Evolutionary conservation across 1,284 basidiomycete species (phyloP).

Genomic region (Papiliotrema terrestris): DNA sequence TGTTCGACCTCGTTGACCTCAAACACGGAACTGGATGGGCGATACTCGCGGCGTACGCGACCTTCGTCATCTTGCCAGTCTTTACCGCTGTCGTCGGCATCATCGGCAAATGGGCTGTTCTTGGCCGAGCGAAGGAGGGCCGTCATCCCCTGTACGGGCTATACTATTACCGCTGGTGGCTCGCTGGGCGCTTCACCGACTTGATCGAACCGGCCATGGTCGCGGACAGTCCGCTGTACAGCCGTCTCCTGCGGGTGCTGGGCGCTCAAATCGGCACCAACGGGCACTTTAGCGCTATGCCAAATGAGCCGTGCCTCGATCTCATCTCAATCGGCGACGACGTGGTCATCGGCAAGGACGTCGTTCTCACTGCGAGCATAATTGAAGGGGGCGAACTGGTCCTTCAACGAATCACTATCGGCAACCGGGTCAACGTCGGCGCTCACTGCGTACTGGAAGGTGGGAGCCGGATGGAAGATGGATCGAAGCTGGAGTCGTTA

Average conservation of each 20-base stretch:
- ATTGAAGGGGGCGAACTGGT: background rate
- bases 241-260: background rate
- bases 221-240: background rate
- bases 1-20: background rate
- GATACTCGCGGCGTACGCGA: background rate
- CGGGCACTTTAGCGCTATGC: background rate
- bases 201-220: background rate
- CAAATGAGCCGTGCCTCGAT: background rate
- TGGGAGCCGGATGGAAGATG: background rate
- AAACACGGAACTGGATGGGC: background rate
- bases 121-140: background rate
- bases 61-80: background rate
- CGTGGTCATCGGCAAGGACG: constrained; percentile 3
- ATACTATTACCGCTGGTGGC: constrained; percentile 5
- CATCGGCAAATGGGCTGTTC: background rate
- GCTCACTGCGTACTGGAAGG: constrained; percentile 1
- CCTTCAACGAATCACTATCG: background rate
- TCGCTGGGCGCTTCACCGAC: background rate
- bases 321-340: constrained; percentile 2
- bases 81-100: background rate
- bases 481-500: background rate
- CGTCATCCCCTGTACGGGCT: constrained; percentile 3
- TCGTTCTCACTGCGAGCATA: background rate
- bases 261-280: background rate
- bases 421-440: background rate